Evolutionary conservation across 1,284 basidiomycete species (phyloP).

Genomic region (Neolentinus lepideus): DNA sequence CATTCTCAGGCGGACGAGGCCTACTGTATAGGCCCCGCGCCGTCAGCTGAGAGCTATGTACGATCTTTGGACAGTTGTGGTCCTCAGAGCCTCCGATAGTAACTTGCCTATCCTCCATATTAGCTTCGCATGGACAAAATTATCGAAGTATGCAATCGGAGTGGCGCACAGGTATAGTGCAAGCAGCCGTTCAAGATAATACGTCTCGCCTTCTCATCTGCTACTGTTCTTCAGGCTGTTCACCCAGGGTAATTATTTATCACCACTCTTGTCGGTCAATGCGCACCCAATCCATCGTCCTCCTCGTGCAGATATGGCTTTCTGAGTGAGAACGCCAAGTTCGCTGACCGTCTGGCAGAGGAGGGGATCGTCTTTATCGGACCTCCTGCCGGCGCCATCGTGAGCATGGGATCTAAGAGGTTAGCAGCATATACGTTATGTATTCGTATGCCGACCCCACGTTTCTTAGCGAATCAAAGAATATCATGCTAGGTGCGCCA

Average conservation of each 20-base stretch:
- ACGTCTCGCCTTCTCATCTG: background rate
- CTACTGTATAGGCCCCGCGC: conserved; percentile 88
- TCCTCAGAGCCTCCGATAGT: background rate
- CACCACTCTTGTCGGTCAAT: background rate
- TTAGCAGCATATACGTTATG: conserved; percentile 16
- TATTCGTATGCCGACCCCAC: background rate
- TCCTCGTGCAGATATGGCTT: conserved; percentile 72
- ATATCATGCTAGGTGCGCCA: conserved; percentile 77
- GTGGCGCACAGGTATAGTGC: conserved; percentile 75
- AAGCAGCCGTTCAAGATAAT: background rate
- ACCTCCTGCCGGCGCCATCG: conserved; percentile 88
- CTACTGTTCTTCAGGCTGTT: conserved; percentile 44
- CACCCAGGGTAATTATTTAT: conserved; percentile 62
- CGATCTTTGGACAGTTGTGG: conserved; percentile 18
- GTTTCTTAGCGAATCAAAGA: conserved; percentile 84
- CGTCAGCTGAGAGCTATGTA: conserved; percentile 85
- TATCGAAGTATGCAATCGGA: conserved; percentile 70
- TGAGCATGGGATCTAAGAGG: conserved; percentile 92
- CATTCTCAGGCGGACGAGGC: conserved; percentile 98
- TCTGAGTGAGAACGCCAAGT: conserved; percentile 87
- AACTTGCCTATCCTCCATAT: background rate
- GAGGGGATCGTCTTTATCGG: conserved; percentile 96
- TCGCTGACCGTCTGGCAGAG: conserved; percentile 78
- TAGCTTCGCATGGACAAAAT: conserved; percentile 88
- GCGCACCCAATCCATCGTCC: background rate